Evolutionary conservation across 768 basidiomycete species (phyloP).

Genomic region (Lentinula sp.): DNA sequence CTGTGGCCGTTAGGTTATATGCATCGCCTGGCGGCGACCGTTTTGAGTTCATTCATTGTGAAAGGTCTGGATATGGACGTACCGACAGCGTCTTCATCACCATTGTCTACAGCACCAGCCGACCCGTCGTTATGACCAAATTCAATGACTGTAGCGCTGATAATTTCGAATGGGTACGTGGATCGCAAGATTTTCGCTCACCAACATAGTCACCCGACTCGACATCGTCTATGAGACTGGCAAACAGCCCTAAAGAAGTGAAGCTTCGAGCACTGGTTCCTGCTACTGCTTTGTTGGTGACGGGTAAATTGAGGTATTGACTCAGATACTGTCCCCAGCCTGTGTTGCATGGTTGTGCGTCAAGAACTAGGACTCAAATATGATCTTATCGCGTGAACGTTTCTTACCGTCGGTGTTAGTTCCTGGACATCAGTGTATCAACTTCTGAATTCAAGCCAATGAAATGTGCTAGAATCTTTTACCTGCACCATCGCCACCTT

Average conservation of each 20-base stretch:
- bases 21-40: conserved; percentile 15
- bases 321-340: conserved; percentile 41
- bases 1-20: conserved; percentile 27
- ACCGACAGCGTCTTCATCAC: conserved; percentile 33
- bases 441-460: not conserved
- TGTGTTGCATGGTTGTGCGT: conserved; percentile 9
- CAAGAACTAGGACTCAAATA: not conserved
- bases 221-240: conserved; percentile 30
- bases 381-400: not conserved
- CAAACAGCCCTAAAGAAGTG: conserved; percentile 41
- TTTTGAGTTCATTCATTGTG: not conserved
- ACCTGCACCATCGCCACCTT: conserved; percentile 29
- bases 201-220: conserved; percentile 36
- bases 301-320: conserved; percentile 34
- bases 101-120: conserved; percentile 27
- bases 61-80: not conserved
- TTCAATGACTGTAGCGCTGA: conserved; percentile 12
- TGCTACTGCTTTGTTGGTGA: conserved; percentile 40
- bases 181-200: not conserved
- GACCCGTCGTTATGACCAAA: conserved; percentile 23
- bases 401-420: conserved; percentile 11
- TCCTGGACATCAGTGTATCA: not conserved
- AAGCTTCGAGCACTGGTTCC: conserved; percentile 42
- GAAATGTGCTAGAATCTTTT: not conserved
- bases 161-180: not conserved